Evolutionary conservation across 768 basidiomycete species (phyloP).

Genomic region (Mycena sanguinolenta): DNA sequence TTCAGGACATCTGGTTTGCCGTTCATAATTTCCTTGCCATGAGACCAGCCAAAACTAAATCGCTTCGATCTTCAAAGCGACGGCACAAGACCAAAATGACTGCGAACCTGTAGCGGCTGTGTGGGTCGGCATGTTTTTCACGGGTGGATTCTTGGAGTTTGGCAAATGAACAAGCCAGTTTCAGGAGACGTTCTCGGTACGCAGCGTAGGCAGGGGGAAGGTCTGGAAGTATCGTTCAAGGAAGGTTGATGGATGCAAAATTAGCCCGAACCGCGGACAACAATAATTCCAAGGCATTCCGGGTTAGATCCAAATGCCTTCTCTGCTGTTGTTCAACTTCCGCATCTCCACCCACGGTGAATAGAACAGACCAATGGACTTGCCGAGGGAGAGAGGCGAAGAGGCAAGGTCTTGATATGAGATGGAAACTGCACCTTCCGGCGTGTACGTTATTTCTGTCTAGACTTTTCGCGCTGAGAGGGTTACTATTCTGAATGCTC

Average conservation of each 20-base stretch:
- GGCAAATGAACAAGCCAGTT: constrained; percentile 82
- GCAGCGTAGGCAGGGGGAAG: constrained; percentile 75
- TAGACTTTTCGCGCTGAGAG: not conserved
- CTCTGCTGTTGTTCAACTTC: constrained; percentile 54
- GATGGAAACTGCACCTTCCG: constrained; percentile 70
- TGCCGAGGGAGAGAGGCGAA: constrained; percentile 63
- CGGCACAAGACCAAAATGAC: not conserved
- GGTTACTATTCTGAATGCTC: not conserved
- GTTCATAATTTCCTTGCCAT: constrained; percentile 99
- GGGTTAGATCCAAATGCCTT: constrained; percentile 87
- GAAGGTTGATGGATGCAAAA: not conserved
- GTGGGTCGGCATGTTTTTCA: constrained; percentile 82
- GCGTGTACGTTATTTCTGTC: constrained; percentile 48
- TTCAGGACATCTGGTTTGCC: constrained; percentile 91
- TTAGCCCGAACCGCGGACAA: constrained; percentile 65
- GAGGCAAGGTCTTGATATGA: constrained; percentile 72
- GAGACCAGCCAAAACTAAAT: constrained; percentile 95
- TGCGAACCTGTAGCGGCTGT: constrained; percentile 80
- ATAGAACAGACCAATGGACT: constrained; percentile 69
- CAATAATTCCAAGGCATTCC: constrained; percentile 82
- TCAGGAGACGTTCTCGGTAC: constrained; percentile 81
- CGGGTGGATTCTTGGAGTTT: constrained; percentile 72
- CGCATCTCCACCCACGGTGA: constrained; percentile 3
- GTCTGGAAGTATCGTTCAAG: constrained; percentile 45
- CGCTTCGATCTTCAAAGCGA: not conserved